Percentiles rank a stretch among this genome's conserved stretches.
Evolutionary conservation across 2,329 filamentous ascomycete genomes (phyloP).

Genomic region (Cytospora leucostoma): DNA sequence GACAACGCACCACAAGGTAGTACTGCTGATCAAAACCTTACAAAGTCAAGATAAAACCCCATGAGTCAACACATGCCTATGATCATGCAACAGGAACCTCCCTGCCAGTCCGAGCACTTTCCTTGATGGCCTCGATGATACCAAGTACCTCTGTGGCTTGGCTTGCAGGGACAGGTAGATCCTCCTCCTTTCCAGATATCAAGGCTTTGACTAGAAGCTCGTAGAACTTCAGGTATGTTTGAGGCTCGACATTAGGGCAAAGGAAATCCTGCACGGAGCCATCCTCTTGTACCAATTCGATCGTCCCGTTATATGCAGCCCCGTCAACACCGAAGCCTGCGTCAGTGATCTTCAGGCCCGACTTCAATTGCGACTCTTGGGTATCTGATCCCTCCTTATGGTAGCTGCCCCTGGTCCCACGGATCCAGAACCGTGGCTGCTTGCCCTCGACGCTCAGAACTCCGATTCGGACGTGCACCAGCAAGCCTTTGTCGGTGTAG

Average conservation of each 20-base stretch:
- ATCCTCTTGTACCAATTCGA: slow-evolving; percentile 57
- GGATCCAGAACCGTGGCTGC: slow-evolving; percentile 76
- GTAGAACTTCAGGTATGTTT: slow-evolving; percentile 72
- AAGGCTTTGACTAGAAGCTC: slow-evolving; percentile 51
- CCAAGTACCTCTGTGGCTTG: slow-evolving; percentile 55
- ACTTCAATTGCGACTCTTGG: slow-evolving; percentile 73
- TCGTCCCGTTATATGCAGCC: slow-evolving; percentile 56
- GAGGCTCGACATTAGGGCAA: slow-evolving; percentile 61
- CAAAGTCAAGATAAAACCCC: too few species aligned
- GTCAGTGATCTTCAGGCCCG: slow-evolving; percentile 58
- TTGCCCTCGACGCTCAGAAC: slow-evolving; percentile 68
- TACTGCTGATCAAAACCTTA: too few species aligned
- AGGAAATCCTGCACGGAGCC: slow-evolving; percentile 52
- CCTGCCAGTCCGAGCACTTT: slow-evolving; percentile 51
- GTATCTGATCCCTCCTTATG: slow-evolving; percentile 71
- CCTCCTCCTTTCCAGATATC: slow-evolving; percentile 48
- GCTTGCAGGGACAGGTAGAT: slow-evolving; percentile 54
- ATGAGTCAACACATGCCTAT: too few species aligned
- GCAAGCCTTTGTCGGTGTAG: slow-evolving; percentile 60
- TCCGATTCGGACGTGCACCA: slow-evolving; percentile 70
- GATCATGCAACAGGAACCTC: slow-evolving; percentile 39
- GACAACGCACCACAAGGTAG: too few species aligned
- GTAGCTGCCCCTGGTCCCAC: slow-evolving; percentile 73
- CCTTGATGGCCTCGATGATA: slow-evolving; percentile 53
- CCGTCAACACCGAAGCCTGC: slow-evolving; percentile 66